These are phyloP conservation scores for Cladosporium austrohemisphaericum DNA, from an alignment of 2,329 filamentous ascomycete species.

Conservation along the genomic window DNA sequence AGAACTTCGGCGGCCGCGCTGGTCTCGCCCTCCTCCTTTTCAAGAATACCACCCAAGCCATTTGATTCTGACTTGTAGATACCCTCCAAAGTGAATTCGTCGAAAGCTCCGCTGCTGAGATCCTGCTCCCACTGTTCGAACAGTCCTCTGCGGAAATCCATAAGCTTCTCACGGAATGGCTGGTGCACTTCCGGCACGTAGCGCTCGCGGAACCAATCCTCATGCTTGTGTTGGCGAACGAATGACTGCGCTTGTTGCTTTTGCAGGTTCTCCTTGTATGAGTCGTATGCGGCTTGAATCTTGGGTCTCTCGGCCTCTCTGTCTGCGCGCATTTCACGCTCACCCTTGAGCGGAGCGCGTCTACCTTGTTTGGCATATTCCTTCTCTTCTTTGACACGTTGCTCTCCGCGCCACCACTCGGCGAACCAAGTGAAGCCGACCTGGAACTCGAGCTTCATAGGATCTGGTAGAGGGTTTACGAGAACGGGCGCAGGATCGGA, in stretches of 20 bases:
- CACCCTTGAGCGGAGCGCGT: slow-evolving; percentile 56
- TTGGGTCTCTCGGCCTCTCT: slow-evolving; percentile 73
- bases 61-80: slow-evolving; percentile 92
- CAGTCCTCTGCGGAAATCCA: slow-evolving; percentile 71
- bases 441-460: slow-evolving; percentile 69
- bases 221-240: slow-evolving; percentile 85
- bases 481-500: slow-evolving; percentile 39
- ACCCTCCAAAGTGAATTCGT: slow-evolving; percentile 90
- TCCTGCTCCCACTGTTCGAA: slow-evolving; percentile 90
- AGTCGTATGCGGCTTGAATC: slow-evolving; percentile 67
- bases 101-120: slow-evolving; percentile 78
- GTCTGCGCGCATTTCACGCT: slow-evolving; percentile 67
- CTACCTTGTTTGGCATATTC: slow-evolving; percentile 67
- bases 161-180: slow-evolving; percentile 68
- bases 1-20: slow-evolving; percentile 88
- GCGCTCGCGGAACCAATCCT: slow-evolving; percentile 97
- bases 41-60: slow-evolving; percentile 75
- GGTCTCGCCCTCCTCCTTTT: slow-evolving; percentile 94
- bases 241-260: slow-evolving; percentile 67
- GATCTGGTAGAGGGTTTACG: slow-evolving; percentile 67
- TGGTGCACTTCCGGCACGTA: slow-evolving; percentile 82
- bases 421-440: slow-evolving; percentile 83
- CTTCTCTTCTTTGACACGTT: slow-evolving; percentile 77
- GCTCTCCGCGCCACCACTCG: slow-evolving; percentile 81
- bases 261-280: slow-evolving; percentile 63